Evolutionary conservation across 352 stramenopile genomes (phyloP).

Genomic region (Pythium utonaiense): DNA sequence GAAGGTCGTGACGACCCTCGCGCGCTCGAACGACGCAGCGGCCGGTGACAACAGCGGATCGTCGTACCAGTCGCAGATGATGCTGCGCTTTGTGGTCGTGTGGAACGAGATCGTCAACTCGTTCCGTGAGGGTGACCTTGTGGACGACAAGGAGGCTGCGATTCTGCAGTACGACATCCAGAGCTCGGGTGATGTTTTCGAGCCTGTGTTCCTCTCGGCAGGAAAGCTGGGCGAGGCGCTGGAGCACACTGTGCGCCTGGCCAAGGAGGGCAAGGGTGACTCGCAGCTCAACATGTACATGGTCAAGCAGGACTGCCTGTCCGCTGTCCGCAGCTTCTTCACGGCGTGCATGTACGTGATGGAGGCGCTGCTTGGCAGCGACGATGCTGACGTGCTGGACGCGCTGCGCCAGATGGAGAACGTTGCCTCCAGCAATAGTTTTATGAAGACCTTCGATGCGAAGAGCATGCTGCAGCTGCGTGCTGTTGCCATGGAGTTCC

Average conservation of each 20-base stretch:
- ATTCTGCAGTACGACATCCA: constrained; percentile 60
- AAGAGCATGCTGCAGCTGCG: constrained; percentile 56
- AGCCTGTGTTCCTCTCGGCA: constrained; percentile 85
- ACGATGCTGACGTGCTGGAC: constrained; percentile 77
- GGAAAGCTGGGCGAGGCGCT: constrained; percentile 78
- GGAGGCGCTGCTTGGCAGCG: constrained; percentile 60
- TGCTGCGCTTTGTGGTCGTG: constrained; percentile 50
- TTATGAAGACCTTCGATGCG: constrained; percentile 77
- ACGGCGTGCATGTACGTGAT: constrained; percentile 79
- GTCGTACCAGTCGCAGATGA: constrained; percentile 43
- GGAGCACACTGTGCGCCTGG: constrained; percentile 53
- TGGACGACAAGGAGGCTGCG: constrained; percentile 47
- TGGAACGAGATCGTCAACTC: constrained; percentile 57
- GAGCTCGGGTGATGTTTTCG: constrained; percentile 81
- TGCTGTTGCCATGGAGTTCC: constrained; percentile 55
- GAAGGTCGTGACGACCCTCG: constrained; percentile 42
- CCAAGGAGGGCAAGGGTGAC: constrained; percentile 77
- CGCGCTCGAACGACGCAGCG: constrained; percentile 32
- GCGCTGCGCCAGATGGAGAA: constrained; percentile 77
- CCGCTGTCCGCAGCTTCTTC: constrained; percentile 78
- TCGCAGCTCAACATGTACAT: constrained; percentile 70
- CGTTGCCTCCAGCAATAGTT: constrained; percentile 49
- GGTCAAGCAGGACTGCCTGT: constrained; percentile 78
- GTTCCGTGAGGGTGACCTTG: constrained; percentile 38
- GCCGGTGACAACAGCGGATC: neutral